Evolutionary conservation across 352 stramenopile genomes (phyloP), one percentile per base, ranked within the genome.

Genomic region (Globisporangium viniferum): DNA sequence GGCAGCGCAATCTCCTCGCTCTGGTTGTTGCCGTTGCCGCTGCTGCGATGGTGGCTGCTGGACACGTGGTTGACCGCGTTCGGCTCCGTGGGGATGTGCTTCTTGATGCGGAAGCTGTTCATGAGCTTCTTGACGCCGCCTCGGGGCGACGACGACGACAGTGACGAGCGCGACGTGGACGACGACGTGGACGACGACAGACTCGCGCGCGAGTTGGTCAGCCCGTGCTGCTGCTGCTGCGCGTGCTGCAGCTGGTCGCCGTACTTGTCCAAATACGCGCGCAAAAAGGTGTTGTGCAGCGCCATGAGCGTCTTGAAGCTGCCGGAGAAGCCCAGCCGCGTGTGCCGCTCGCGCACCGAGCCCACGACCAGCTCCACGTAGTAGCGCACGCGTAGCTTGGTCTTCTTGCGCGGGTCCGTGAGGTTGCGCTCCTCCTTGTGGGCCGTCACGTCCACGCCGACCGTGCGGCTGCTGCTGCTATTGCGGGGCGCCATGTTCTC

Each of bases 331-430:
- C 79, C 81, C 31, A 90, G 59, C 0, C 83, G 81, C 63, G 76
- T 82, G 78, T 90, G 83, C 39, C 61, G 81, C 72, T 71, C 75
- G 46, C 78, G 81, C 22, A 74, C 67, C 9, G 78, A 76, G 27
- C 81, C 83, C 51, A 90, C 74, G 20, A 91, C 75, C 36, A 91
- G 54, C 69, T 91, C 83, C 63, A 91, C 81, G 68, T 91, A 91
- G 74, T 90, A 91, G 39, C 83, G 83, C 70, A 86, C 80, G 51
- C 72, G 83, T 46, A 84, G 55, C 59, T 82, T 80, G 57, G 66
- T 71, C 51, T 80, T 81, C 64, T 79, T 78, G 48, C 73, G 78
- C 22, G 70, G 55, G 69, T 91, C 73, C 0, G 81, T 78, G 61
- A 81, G 73, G 55, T 85, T 80, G 33, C 73, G 74, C 68, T 81